Conservation (phyloP, 2,329 filamentous ascomycete species). For the Hypomyces perniciosus region DNA sequence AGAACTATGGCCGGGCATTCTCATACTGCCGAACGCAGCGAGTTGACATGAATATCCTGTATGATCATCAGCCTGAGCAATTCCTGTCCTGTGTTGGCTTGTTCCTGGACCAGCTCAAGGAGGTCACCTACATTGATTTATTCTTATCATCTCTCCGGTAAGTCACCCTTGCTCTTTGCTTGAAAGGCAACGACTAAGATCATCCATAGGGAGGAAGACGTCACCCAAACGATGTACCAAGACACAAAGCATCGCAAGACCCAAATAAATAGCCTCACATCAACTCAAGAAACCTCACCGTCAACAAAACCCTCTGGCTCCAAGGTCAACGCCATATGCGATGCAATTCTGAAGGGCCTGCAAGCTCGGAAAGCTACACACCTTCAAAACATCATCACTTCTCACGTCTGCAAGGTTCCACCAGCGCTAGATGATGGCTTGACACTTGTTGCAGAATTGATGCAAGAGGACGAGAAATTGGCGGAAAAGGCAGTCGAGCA, state of each 20-base stretch:
- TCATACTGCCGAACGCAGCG: slow-evolving; percentile 83
- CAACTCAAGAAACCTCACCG: slow-evolving; percentile 13
- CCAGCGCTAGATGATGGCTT: slow-evolving; percentile 86
- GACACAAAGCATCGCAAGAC: slow-evolving; percentile 58
- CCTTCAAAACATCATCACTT: slow-evolving; percentile 89
- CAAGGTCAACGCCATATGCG: slow-evolving; percentile 86
- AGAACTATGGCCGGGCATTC: slow-evolving; percentile 80
- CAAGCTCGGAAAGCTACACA: slow-evolving; percentile 53
- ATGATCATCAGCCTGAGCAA: slow-evolving; percentile 83
- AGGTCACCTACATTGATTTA: slow-evolving; percentile 76
- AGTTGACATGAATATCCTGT: slow-evolving; percentile 96
- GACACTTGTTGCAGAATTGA: slow-evolving; percentile 67
- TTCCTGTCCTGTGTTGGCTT: slow-evolving; percentile 70
- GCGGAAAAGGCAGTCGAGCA: slow-evolving; percentile 90
- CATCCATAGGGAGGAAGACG: slow-evolving; percentile 69
- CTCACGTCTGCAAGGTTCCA: slow-evolving; percentile 87
- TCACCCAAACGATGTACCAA: slow-evolving; percentile 87
- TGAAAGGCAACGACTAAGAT: slow-evolving; percentile 22
- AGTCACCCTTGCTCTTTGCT: slow-evolving; percentile 18
- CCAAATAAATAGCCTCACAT: slow-evolving; percentile 7
- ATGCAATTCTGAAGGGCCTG: slow-evolving; percentile 70
- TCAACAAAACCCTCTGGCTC: slow-evolving; percentile 18
- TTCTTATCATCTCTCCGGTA: slow-evolving; percentile 82
- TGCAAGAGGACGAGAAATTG: slow-evolving; percentile 60
- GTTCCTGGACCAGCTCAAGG: slow-evolving; percentile 80